Percentiles rank a stretch among this genome's conserved stretches.
Evolutionary conservation across 2,329 filamentous ascomycete genomes (phyloP).

Genomic region (Colletotrichum navitas): DNA sequence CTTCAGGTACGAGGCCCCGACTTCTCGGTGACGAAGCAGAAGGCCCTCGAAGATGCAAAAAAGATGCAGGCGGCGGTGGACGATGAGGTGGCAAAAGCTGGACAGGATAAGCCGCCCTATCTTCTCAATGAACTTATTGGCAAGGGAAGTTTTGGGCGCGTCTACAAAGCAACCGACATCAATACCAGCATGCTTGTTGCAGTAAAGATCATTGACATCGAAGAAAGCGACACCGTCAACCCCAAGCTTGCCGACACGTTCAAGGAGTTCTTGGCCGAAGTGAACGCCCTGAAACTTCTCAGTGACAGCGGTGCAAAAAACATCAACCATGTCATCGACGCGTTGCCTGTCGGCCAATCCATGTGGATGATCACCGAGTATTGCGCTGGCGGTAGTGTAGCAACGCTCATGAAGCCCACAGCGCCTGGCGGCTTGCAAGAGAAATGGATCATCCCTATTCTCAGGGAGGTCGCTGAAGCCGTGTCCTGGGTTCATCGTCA

Average conservation of each 20-base stretch:
- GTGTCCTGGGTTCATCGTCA: slow-evolving; percentile 76
- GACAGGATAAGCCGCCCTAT: slow-evolving; percentile 73
- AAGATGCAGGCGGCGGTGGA: slow-evolving; percentile 76
- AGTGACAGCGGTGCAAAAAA: slow-evolving; percentile 81
- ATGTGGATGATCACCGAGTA: slow-evolving; percentile 93
- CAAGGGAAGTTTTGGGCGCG: slow-evolving; percentile 80
- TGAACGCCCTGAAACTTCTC: slow-evolving; percentile 77
- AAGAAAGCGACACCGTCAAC: slow-evolving; percentile 78
- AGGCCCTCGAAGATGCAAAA: slow-evolving; percentile 76
- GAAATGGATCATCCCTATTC: slow-evolving; percentile 77
- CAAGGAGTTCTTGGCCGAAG: slow-evolving; percentile 77
- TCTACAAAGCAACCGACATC: slow-evolving; percentile 73
- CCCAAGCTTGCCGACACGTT: slow-evolving; percentile 76
- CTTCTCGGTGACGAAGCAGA: slow-evolving; percentile 64
- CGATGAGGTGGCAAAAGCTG: slow-evolving; percentile 70
- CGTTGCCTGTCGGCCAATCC: slow-evolving; percentile 80
- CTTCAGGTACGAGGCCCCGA: slow-evolving; percentile 59
- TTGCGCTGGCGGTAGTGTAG: slow-evolving; percentile 86
- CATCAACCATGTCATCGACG: slow-evolving; percentile 85
- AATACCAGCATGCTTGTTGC: slow-evolving; percentile 71
- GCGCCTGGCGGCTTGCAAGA: slow-evolving; percentile 74
- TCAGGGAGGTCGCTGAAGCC: slow-evolving; percentile 75
- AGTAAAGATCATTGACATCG: slow-evolving; percentile 87
- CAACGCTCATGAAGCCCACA: slow-evolving; percentile 77
- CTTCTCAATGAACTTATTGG: slow-evolving; percentile 80